phyloP scores from a whole-genome alignment of 306 rosid genomes.

The Aeschynomene evenia region DNA sequence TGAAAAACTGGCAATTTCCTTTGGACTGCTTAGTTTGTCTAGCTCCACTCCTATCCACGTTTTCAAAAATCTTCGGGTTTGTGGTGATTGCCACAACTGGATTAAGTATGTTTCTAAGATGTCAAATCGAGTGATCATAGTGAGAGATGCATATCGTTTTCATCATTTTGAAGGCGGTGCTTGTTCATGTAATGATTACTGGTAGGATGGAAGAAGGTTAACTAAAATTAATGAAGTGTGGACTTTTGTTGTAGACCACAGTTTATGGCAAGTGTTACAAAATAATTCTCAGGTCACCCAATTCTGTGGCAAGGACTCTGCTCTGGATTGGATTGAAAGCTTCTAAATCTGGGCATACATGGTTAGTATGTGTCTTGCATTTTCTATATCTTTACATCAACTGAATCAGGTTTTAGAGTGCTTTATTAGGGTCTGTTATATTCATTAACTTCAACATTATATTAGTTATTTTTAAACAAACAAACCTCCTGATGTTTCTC shows the following conservation, averaged over 20 bases:
- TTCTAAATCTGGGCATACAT: not conserved
- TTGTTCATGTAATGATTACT: conserved; percentile 81
- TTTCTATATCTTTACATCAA: not conserved
- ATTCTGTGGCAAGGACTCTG: conserved; percentile 23
- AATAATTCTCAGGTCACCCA: conserved; percentile 11
- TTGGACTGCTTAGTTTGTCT: conserved; percentile 66
- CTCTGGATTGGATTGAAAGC: not conserved
- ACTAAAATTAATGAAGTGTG: conserved; percentile 16
- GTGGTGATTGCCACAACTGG: conserved; percentile 89
- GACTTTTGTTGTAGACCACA: not conserved
- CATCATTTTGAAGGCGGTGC: conserved; percentile 76
- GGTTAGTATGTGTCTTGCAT: conserved; percentile 12
- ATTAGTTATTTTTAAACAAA: not conserved
- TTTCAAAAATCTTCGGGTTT: conserved; percentile 81
- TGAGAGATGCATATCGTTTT: conserved; percentile 79
- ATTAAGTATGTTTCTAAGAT: conserved; percentile 67
- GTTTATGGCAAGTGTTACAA: not conserved
- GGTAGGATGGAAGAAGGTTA: conserved; percentile 46
- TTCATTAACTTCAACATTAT: not conserved
- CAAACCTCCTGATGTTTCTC: not conserved
- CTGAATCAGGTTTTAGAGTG: not conserved
- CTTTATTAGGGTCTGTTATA: not conserved
- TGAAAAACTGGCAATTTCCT: conserved; percentile 80
- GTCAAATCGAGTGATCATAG: conserved; percentile 56
- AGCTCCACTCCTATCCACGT: conserved; percentile 55